phyloP scores from a whole-genome alignment of 2,329 filamentous ascomycete genomes.

The Colletotrichum scovillei region DNA sequence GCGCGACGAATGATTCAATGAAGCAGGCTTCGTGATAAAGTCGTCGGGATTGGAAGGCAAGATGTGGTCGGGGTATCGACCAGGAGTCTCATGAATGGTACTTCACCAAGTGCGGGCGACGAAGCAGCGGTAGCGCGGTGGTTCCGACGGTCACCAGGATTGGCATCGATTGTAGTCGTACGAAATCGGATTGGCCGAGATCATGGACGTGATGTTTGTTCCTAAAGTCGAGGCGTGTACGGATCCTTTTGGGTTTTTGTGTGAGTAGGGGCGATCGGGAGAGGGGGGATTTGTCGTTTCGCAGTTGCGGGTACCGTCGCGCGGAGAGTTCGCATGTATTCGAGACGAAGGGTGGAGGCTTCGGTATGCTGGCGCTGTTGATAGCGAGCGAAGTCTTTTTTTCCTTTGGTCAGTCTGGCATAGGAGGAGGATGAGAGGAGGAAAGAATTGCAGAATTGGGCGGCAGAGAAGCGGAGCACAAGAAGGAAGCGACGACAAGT shows the following conservation, averaged over 20 bases:
- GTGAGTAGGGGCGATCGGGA: conserved; percentile 5
- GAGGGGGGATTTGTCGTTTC: conserved; percentile 29
- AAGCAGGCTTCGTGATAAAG: background rate
- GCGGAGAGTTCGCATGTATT: conserved; percentile 33
- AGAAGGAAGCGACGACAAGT: conserved; percentile 14
- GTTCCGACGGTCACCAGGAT: conserved; percentile 13
- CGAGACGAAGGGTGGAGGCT: conserved; percentile 33
- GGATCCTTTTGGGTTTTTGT: conserved; percentile 8
- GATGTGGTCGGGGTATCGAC: conserved; percentile 11
- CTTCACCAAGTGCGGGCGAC: conserved; percentile 17
- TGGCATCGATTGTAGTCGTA: conserved; percentile 22
- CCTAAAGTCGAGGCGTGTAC: background rate
- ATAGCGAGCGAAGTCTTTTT: conserved; percentile 24
- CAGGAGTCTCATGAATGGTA: conserved; percentile 19
- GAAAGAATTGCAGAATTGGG: background rate
- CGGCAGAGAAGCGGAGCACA: conserved; percentile 23
- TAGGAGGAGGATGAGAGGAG: background rate
- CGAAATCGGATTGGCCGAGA: conserved; percentile 1
- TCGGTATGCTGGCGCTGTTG: conserved; percentile 21
- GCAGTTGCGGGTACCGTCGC: conserved; percentile 35
- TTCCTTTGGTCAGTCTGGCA: conserved; percentile 6
- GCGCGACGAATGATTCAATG: background rate
- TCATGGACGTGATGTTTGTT: conserved; percentile 10
- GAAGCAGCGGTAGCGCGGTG: conserved; percentile 7
- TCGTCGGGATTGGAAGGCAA: conserved; percentile 11